phyloP scores from a whole-genome alignment of 805 yeast genomes.

The Cyberlindnera japonica region DNA sequence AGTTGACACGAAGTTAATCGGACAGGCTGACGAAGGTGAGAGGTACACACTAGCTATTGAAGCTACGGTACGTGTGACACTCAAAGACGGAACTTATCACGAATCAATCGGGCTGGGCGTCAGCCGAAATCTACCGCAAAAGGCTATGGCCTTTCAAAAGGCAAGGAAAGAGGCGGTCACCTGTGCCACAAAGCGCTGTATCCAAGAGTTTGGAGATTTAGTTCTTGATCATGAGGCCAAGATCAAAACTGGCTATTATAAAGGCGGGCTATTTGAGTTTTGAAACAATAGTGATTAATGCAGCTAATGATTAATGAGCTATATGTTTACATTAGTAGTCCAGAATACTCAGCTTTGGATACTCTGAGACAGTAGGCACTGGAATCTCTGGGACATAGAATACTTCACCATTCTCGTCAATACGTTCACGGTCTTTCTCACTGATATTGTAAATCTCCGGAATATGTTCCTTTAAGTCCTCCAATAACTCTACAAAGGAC shows the following conservation, averaged over 20 bases:
- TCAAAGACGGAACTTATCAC: slow-evolving; percentile 78
- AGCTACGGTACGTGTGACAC: slow-evolving; percentile 57
- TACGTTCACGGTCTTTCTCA: slow-evolving; percentile 83
- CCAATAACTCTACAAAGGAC: slow-evolving; percentile 54
- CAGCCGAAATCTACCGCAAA: slow-evolving; percentile 56
- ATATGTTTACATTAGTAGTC: slow-evolving; percentile 49
- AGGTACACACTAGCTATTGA: slow-evolving; percentile 31
- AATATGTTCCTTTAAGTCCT: slow-evolving; percentile 53
- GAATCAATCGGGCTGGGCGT: slow-evolving; percentile 77
- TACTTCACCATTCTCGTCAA: slow-evolving; percentile 83
- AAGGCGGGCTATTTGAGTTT: slow-evolving; percentile 30
- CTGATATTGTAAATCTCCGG: slow-evolving; percentile 77
- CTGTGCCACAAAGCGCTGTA: slow-evolving; percentile 74
- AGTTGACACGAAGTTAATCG: slow-evolving; percentile 20
- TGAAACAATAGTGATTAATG: slow-evolving; percentile 4
- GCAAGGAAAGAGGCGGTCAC: slow-evolving; percentile 85
- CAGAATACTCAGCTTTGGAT: slow-evolving; percentile 53
- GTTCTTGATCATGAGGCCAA: slow-evolving; percentile 40
- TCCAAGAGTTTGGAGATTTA: slow-evolving; percentile 70
- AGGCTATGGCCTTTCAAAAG: slow-evolving; percentile 72
- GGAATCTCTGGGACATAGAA: slow-evolving; percentile 77
- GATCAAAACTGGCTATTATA: slow-evolving; percentile 32
- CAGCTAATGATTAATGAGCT: not conserved
- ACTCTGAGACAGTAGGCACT: slow-evolving; percentile 59
- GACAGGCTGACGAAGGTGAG: slow-evolving; percentile 15